Percentiles rank a stretch among this genome's conserved stretches.
Conservation (phyloP, 176 grass and related monocot species). For the Eleusine indica region DNA sequence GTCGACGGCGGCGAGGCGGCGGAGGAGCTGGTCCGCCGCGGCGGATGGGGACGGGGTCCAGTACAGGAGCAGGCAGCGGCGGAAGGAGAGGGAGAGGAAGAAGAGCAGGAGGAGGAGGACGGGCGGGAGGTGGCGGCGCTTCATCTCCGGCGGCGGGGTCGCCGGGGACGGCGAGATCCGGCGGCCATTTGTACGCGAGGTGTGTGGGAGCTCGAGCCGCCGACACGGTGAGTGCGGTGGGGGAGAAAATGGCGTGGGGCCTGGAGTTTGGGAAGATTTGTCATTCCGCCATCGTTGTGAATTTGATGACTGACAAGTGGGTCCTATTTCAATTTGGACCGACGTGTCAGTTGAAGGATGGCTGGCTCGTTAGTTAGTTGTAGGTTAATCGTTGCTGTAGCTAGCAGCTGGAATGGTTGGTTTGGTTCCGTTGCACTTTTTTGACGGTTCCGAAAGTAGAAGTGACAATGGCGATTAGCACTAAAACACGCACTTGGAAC, state of each 20-base stretch:
- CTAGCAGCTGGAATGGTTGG: background rate
- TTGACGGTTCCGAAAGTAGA: background rate
- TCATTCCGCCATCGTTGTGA: background rate
- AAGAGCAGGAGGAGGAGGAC: conserved; percentile 1
- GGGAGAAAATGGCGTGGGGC: conserved; percentile 14
- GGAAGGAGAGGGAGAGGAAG: conserved; percentile 35
- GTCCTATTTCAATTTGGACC: background rate
- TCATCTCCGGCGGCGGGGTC: background rate
- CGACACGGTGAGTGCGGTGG: conserved; percentile 17
- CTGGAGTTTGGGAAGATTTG: background rate
- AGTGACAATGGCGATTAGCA: background rate
- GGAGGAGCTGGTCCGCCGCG: conserved; percentile 12
- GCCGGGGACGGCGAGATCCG: background rate
- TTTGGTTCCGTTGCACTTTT: background rate
- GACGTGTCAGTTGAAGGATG: background rate
- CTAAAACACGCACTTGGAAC: background rate
- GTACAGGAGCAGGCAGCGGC: background rate
- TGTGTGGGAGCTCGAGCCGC: background rate
- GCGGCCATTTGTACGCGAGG: conserved; percentile 6
- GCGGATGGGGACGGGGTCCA: background rate
- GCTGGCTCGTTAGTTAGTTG: background rate
- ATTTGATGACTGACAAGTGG: background rate
- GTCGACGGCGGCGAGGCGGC: conserved; percentile 25
- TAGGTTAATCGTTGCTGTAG: background rate
- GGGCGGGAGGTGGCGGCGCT: background rate